Conservation (phyloP, 1,284 basidiomycete species). For the Phlebopus sp. region DNA sequence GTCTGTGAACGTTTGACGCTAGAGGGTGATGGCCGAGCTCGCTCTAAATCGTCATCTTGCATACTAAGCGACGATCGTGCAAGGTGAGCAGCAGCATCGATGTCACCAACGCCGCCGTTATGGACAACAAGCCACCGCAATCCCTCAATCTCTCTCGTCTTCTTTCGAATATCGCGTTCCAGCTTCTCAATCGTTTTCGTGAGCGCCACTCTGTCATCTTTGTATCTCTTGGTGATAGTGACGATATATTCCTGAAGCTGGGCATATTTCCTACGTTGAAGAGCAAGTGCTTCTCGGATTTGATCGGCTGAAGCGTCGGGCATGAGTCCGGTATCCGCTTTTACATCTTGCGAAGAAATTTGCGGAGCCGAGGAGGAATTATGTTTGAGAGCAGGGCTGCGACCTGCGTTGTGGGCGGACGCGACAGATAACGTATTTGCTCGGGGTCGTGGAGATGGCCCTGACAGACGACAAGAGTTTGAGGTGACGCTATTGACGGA, state of each 20-base stretch:
- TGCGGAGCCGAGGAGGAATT: constrained; percentile 11
- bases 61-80: constrained; percentile 31
- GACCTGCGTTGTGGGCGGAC: constrained; percentile 25
- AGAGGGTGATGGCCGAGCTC: constrained; percentile 3
- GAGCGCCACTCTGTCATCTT: constrained; percentile 41
- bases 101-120: constrained; percentile 31
- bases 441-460: constrained; percentile 26
- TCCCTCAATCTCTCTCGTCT: constrained; percentile 47
- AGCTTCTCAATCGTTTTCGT: constrained; percentile 40
- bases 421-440: constrained; percentile 31
- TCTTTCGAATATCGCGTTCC: constrained; percentile 40
- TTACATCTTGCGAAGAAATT: constrained; percentile 1
- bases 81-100: constrained; percentile 33
- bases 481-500: neutral
- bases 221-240: constrained; percentile 40
- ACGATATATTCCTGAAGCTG: constrained; percentile 40
- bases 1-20: neutral
- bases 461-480: constrained; percentile 20
- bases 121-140: constrained; percentile 48
- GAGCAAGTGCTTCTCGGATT: constrained; percentile 32
- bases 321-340: constrained; percentile 11
- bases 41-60: constrained; percentile 17
- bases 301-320: constrained; percentile 24
- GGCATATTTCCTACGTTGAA: constrained; percentile 33
- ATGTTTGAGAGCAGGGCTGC: constrained; percentile 4